Conservation (phyloP, 2,329 filamentous ascomycete species). For the Alternaria gaisen region DNA sequence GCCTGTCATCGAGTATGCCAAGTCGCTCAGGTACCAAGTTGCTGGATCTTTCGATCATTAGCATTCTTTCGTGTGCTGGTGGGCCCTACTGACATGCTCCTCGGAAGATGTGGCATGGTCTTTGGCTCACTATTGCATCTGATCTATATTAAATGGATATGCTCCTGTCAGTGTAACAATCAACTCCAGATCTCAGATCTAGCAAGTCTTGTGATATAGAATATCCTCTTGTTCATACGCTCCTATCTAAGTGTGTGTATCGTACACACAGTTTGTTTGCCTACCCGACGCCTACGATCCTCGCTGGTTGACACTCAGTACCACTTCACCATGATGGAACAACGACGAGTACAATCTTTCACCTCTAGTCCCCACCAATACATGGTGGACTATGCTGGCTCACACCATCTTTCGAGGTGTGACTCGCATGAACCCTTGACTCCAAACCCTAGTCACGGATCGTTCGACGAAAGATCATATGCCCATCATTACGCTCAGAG, state of each 20-base stretch:
- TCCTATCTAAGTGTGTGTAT: not conserved
- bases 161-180: constrained; percentile 4
- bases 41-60: constrained; percentile 24
- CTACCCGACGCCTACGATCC: not conserved
- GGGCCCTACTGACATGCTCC: constrained; percentile 5
- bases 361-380: constrained; percentile 19
- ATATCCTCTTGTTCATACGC: not conserved
- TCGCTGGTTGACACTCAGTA: constrained; percentile 7
- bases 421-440: constrained; percentile 7
- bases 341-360: constrained; percentile 17
- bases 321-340: constrained; percentile 15
- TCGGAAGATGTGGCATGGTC: constrained; percentile 7
- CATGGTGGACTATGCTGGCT: constrained; percentile 9
- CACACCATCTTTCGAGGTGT: constrained; percentile 4
- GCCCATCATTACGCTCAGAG: constrained; percentile 9
- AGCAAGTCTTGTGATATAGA: not conserved
- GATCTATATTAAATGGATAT: constrained; percentile 19
- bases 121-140: constrained; percentile 10
- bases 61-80: constrained; percentile 20
- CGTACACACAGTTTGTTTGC: constrained; percentile 3
- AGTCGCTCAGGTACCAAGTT: constrained; percentile 27
- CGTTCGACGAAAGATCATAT: constrained; percentile 11
- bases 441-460: constrained; percentile 11
- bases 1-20: constrained; percentile 17
- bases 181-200: constrained; percentile 2